A percentile compares a stretch with the other conserved stretches of the same genome.
phyloP scores from a whole-genome alignment of 1,284 basidiomycete species.

The Coniophora puteana region DNA sequence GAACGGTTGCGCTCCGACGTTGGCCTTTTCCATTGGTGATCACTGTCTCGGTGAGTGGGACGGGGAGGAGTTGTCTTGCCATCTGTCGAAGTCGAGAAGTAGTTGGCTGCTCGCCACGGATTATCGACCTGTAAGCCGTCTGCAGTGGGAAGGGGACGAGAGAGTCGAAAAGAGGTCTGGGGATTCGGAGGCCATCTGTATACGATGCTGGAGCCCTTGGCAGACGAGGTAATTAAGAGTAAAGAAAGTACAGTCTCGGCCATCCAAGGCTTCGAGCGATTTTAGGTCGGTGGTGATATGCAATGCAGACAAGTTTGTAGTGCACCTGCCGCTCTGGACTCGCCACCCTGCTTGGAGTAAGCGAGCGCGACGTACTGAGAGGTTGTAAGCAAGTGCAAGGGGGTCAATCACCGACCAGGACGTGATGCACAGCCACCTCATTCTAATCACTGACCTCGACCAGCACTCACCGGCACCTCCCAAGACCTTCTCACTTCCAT shows the following conservation, averaged over 20 bases:
- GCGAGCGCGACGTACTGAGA: too few relatives aligned
- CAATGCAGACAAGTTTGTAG: too few relatives aligned
- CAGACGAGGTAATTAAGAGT: slow-evolving; percentile 71
- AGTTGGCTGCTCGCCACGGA: slow-evolving; percentile 58
- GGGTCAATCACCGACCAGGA: too few relatives aligned
- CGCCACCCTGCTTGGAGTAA: too few relatives aligned
- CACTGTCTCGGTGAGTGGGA: slow-evolving; percentile 35
- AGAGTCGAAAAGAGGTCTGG: slow-evolving; percentile 50
- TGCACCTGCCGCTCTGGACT: too few relatives aligned
- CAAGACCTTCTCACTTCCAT: too few relatives aligned
- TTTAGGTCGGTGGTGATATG: too few relatives aligned
- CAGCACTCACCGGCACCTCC: too few relatives aligned
- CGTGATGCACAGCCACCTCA: too few relatives aligned
- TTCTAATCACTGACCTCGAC: too few relatives aligned
- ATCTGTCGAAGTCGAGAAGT: slow-evolving; percentile 7
- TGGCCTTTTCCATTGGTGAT: slow-evolving; percentile 57
- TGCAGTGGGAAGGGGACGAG: slow-evolving; percentile 53
- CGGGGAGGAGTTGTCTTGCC: slow-evolving; percentile 16
- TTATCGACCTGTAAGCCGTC: slow-evolving; percentile 59
- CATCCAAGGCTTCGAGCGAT: slow-evolving; percentile 43
- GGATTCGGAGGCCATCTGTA: slow-evolving; percentile 75
- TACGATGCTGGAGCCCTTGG: slow-evolving; percentile 68
- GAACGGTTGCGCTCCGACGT: slow-evolving; percentile 37
- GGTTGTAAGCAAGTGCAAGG: too few relatives aligned
- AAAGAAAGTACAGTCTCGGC: slow-evolving; percentile 71